Evolutionary conservation across 345 rosid species (phyloP).

Genomic region (Rhodamnia argentea): DNA sequence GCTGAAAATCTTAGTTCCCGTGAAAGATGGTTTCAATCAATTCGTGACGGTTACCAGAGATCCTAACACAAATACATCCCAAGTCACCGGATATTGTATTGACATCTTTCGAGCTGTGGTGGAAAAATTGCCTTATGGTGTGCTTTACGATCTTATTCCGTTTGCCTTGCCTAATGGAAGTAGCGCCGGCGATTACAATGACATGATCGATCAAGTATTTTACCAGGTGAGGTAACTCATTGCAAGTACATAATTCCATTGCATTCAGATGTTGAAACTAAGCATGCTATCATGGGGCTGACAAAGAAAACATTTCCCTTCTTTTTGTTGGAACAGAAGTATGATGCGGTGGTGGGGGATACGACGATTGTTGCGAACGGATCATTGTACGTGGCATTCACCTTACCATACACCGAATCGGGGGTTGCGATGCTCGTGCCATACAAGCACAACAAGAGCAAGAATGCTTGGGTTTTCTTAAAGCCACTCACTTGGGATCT

Average conservation of each 20-base stretch:
- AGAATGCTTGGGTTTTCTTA: background rate
- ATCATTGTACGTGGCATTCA: background rate
- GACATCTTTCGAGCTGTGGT: too few relatives aligned
- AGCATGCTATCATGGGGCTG: background rate
- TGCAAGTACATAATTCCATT: background rate
- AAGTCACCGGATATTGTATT: too few relatives aligned
- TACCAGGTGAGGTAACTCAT: background rate
- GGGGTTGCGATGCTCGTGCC: background rate
- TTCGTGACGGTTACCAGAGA: too few relatives aligned
- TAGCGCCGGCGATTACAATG: background rate
- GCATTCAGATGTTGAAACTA: background rate
- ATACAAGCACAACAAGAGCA: background rate
- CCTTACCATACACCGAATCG: background rate
- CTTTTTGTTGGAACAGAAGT: background rate
- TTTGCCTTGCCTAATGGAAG: background rate
- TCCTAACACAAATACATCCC: too few relatives aligned
- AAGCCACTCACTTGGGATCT: background rate
- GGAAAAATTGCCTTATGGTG: too few relatives aligned
- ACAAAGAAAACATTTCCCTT: background rate
- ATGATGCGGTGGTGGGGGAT: background rate
- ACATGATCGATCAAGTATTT: background rate
- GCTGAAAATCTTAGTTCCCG: too few relatives aligned
- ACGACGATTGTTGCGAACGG: background rate
- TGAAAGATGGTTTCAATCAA: too few relatives aligned
- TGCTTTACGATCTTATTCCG: background rate